Base-by-base conservation (phyloP, 2,329 filamentous ascomycete genomes). In the Amesomyces nigricolor region DNA sequence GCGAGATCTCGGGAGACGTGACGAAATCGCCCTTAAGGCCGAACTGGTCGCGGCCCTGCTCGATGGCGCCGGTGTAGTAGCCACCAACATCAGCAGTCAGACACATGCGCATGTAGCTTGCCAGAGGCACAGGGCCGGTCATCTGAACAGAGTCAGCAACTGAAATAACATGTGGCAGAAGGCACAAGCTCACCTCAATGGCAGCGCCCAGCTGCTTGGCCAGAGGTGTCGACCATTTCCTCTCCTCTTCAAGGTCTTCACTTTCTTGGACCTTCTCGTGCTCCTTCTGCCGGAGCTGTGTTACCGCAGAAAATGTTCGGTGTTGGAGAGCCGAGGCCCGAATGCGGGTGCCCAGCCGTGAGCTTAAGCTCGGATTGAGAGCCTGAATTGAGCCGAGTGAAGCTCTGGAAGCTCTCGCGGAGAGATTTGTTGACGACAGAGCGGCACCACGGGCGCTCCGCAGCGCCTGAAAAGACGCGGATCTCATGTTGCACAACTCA, bases 71-170 rank as follows among this genome's bases (percentile, higher is more conserved):
- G 0, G 91, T 97, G 73, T 99, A 99, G 75, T 99, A 99, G 52
- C 94, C 94, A 56, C 90, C 91, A 39, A 90, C 74, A 58, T 94
- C 89, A 10, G 89, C 88, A 0, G 94, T 99, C 61, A 99, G 82
- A 70, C 92, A 96, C 86, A 97, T 95, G 68, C 94, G 91, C 94
- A 99, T 99, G 71, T 91, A 99, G 51, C 90, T 87, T 5, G 94
- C 91, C 58, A 99, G 81, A 0, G 94, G 89, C 29, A 97, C 85
- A 4, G 94, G 92, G 0, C 94, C 94, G 10, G 94, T 97, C 40
- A 87, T 38, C n/a, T 45, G 30, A 14, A 32, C 11, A 16, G 7
- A 19, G 35, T 58, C 5, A 60, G 57, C n/a, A 40, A 13, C 2
- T 16, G 30, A 45, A 30, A 39, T n/a, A n/a, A 22, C 6, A 2